Evolutionary conservation across 192 early-diverging fungal species (phyloP), one percentile per base, ranked within the genome.

Genomic region (Coemansia sp.): DNA sequence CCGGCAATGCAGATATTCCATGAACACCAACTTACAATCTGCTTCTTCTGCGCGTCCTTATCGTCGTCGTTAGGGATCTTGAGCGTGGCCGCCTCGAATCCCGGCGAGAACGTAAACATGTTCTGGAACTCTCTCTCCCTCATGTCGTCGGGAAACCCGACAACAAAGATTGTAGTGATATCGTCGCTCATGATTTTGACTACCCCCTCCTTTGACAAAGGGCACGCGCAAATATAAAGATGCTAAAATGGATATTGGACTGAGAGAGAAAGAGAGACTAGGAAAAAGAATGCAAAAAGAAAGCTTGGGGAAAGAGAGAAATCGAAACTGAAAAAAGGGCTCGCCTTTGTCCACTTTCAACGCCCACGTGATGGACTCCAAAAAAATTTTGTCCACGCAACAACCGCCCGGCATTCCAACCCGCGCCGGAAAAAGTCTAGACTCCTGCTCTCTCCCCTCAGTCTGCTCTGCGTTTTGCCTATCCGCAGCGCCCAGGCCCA

Each of bases 111-210:
- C 23, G 89, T 93, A 79, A 99, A 99, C 94, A 97, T 97, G 78
- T 95, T 97, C 63, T 95, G 95, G 62, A 99, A 99, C 75, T 99
- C 97, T 36, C 97, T 81, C 73, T 99, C 97, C 65, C 85, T 85
- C 91, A 97, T 95, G 73, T 99, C 97, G 19, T 97, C 94, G 17
- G 97, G 97, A 59, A 99, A 97, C 4, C 97, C 97, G 36, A 97
- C 95, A 11, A 97, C 94, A 82, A 99, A 99, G 58, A 99, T 97
- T 61, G 97, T 99, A 20, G 94, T 92, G 58, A 99, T 95, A 49
- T 99, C 97, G 56, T 99, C 75, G 50, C 62, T 63, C 73, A 75
- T 75, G 41, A 28, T 29, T 47, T 32, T n/a, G n/a, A n/a, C n/a
- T n/a, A n/a, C n/a, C n/a, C n/a, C n/a, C n/a, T n/a, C n/a, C n/a